Evolutionary conservation across 768 basidiomycete species (phyloP).

Genomic region (Obba rivulosa): DNA sequence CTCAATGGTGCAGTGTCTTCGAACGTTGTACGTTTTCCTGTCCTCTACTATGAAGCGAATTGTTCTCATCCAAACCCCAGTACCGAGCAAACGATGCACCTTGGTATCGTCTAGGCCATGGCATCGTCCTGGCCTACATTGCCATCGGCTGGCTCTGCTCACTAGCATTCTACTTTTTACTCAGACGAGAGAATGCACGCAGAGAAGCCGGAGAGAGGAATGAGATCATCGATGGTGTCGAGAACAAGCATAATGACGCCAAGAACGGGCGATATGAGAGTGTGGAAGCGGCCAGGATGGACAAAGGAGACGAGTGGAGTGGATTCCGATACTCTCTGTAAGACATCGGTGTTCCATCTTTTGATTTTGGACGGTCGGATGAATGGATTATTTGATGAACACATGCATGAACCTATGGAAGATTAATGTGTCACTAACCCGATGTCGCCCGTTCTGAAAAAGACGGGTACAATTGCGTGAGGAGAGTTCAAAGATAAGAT

Average conservation of each 20-base stretch:
- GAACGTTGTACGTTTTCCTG: constrained; percentile 51
- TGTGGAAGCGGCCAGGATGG: constrained; percentile 50
- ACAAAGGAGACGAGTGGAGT: constrained; percentile 71
- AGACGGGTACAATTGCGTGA: constrained; percentile 4
- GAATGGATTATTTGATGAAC: background rate
- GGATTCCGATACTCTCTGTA: constrained; percentile 66
- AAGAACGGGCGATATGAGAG: constrained; percentile 49
- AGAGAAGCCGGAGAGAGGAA: constrained; percentile 66
- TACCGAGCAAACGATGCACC: constrained; percentile 62
- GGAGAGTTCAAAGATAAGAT: constrained; percentile 11
- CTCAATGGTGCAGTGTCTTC: constrained; percentile 64
- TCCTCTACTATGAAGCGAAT: background rate
- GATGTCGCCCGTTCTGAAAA: background rate
- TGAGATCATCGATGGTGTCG: constrained; percentile 51
- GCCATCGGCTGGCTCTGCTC: constrained; percentile 56
- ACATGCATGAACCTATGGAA: background rate
- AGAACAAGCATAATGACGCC: constrained; percentile 35
- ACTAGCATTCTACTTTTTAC: constrained; percentile 37
- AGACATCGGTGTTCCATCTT: background rate
- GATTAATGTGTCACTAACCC: constrained; percentile 1
- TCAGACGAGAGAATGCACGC: constrained; percentile 54
- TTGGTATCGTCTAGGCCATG: constrained; percentile 67
- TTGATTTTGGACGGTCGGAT: no score
- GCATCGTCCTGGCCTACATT: constrained; percentile 65
- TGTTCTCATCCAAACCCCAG: constrained; percentile 26